Conservation (phyloP, 2,329 filamentous ascomycete species). For the Exophiala spinifera region DNA sequence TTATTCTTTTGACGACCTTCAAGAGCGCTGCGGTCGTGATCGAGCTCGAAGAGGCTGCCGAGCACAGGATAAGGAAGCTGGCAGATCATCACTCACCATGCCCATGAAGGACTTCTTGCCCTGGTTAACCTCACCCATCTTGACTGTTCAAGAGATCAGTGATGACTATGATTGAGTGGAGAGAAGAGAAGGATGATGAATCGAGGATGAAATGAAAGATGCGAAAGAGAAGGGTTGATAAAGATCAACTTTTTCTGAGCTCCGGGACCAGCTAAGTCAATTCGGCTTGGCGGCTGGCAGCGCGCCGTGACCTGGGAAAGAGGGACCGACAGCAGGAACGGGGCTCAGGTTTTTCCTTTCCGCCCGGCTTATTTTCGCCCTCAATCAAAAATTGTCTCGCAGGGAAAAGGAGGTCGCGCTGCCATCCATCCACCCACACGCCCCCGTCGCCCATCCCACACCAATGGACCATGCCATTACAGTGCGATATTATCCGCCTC, state of each 20-base stretch:
- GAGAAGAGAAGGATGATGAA: constrained; percentile 36
- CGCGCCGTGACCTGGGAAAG: background rate
- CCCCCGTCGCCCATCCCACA: too few relatives aligned
- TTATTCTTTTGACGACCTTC: constrained; percentile 5
- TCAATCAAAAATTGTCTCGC: constrained; percentile 19
- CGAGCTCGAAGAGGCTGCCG: background rate
- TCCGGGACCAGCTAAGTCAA: constrained; percentile 21
- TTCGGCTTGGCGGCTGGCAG: constrained; percentile 5
- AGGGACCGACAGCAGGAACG: background rate
- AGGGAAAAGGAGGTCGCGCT: constrained; percentile 3
- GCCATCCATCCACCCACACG: background rate
- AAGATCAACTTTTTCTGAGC: constrained; percentile 19
- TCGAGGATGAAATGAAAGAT: constrained; percentile 34
- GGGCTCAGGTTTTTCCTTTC: constrained; percentile 6
- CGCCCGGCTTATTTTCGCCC: constrained; percentile 22
- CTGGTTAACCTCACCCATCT: constrained; percentile 51
- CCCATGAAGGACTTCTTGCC: constrained; percentile 53
- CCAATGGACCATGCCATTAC: too few relatives aligned
- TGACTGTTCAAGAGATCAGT: constrained; percentile 36
- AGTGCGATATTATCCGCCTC: background rate
- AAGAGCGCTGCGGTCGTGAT: background rate
- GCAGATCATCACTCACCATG: constrained; percentile 5
- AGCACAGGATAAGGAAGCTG: constrained; percentile 2
- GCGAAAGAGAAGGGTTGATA: constrained; percentile 33
- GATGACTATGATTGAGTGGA: constrained; percentile 33